A percentile compares a stretch with the other conserved stretches of the same genome.
phyloP scores from a whole-genome alignment of 371 early-diverging fungal genomes.

The Rhizoclosmatium hyalinum region DNA sequence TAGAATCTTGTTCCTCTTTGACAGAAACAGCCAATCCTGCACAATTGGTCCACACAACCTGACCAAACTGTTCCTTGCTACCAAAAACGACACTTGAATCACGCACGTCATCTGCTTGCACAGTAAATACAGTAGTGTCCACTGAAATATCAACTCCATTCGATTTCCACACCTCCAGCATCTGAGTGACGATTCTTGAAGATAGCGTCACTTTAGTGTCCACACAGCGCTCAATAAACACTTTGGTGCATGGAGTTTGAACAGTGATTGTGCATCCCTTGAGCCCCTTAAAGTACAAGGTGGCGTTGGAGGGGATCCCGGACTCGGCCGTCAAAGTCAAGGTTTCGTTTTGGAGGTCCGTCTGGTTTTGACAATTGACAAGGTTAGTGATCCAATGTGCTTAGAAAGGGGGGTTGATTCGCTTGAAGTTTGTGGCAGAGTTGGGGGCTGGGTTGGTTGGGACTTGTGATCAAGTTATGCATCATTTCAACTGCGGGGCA shows the following conservation, averaged over 20 bases:
- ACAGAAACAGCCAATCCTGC: not conserved
- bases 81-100: not conserved
- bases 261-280: slow-evolving; percentile 20
- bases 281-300: slow-evolving; percentile 26
- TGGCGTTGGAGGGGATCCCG: not conserved
- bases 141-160: not conserved
- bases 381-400: too few relatives aligned
- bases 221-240: slow-evolving; percentile 28
- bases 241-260: slow-evolving; percentile 15
- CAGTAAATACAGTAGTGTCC: slow-evolving; percentile 1
- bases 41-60: slow-evolving; percentile 29
- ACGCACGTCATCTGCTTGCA: slow-evolving; percentile 28
- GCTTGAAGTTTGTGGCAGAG: too few relatives aligned
- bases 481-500: too few relatives aligned
- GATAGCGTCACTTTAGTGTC: not conserved
- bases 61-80: slow-evolving; percentile 3
- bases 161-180: slow-evolving; percentile 24
- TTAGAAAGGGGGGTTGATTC: too few relatives aligned
- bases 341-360: not conserved
- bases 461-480: too few relatives aligned
- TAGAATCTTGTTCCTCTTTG: not conserved
- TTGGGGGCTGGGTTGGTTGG: too few relatives aligned
- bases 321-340: not conserved
- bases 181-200: slow-evolving; percentile 27
- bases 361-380: too few relatives aligned